These are phyloP conservation scores for Leccinum variicolor DNA, from an alignment of 768 basidiomycete genomes.

Conservation along the genomic window DNA sequence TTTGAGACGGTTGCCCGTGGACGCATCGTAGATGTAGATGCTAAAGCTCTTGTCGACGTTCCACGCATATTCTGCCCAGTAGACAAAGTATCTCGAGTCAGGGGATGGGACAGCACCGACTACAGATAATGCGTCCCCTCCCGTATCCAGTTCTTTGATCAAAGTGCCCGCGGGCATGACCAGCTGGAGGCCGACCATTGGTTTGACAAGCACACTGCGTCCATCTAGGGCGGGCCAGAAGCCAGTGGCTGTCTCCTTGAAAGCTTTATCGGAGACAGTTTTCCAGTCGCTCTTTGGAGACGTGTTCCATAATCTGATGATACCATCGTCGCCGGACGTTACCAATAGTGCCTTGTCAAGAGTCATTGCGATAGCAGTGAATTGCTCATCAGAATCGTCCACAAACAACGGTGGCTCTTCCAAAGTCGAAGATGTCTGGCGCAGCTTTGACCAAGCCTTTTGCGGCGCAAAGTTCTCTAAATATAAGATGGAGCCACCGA, in stretches of 20 bases:
- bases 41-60: conserved; percentile 13
- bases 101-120: conserved; percentile 9
- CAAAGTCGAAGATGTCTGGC: background rate
- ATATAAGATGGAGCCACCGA: background rate
- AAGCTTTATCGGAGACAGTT: background rate
- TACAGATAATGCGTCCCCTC: conserved; percentile 1
- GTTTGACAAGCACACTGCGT: conserved; percentile 10
- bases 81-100: conserved; percentile 17
- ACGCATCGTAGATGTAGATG: conserved; percentile 15
- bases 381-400: background rate
- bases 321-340: conserved; percentile 4
- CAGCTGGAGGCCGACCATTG: conserved; percentile 7
- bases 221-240: conserved; percentile 15
- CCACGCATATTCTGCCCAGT: conserved; percentile 18
- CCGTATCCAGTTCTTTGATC: conserved; percentile 11
- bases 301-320: conserved; percentile 14
- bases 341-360: conserved; percentile 7
- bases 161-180: background rate
- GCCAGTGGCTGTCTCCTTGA: background rate
- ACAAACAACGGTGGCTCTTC: conserved; percentile 6
- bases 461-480: background rate
- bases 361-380: conserved; percentile 9
- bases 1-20: conserved; percentile 13
- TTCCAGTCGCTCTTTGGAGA: conserved; percentile 7
- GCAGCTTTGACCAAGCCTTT: conserved; percentile 5